Conservation (phyloP, 2,329 filamentous ascomycete species). For the Mollisiaceae sp. region DNA sequence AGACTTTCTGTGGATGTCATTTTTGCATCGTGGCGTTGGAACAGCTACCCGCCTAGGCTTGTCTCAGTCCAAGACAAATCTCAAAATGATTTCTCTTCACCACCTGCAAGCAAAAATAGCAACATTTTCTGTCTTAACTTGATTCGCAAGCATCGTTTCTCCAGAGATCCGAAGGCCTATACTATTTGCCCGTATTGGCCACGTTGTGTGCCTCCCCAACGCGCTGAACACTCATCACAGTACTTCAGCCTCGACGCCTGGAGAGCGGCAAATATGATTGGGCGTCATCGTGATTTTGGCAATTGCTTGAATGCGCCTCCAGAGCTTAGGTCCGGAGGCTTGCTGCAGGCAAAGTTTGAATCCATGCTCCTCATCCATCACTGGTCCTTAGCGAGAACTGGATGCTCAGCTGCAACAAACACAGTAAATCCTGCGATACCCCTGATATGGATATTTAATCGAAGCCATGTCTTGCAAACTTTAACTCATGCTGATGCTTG, state of each 20-base stretch:
- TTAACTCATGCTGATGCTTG: not conserved
- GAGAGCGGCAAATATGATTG: not conserved
- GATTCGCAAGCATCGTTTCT: not conserved
- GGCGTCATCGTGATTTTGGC: not conserved
- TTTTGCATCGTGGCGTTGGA: not conserved
- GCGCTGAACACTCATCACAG: not conserved
- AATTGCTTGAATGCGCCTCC: not conserved
- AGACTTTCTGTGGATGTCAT: too few relatives aligned
- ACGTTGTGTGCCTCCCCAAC: not conserved
- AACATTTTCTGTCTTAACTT: not conserved
- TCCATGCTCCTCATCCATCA: conserved; percentile 6
- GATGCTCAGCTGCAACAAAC: not conserved
- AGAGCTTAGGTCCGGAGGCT: conserved; percentile 3
- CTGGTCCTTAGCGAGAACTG: conserved; percentile 4
- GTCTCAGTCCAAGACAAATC: not conserved
- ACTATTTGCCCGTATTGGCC: not conserved
- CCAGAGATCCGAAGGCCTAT: not conserved
- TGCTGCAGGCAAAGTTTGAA: not conserved
- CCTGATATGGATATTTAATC: not conserved
- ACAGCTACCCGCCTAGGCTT: not conserved
- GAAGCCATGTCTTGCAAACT: not conserved
- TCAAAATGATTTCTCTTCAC: not conserved
- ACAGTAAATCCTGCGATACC: not conserved
- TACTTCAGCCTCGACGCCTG: not conserved
- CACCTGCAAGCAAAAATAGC: not conserved